phyloP scores from a whole-genome alignment of 83 land plant genomes.

The Diphasiastrum complanatum region DNA sequence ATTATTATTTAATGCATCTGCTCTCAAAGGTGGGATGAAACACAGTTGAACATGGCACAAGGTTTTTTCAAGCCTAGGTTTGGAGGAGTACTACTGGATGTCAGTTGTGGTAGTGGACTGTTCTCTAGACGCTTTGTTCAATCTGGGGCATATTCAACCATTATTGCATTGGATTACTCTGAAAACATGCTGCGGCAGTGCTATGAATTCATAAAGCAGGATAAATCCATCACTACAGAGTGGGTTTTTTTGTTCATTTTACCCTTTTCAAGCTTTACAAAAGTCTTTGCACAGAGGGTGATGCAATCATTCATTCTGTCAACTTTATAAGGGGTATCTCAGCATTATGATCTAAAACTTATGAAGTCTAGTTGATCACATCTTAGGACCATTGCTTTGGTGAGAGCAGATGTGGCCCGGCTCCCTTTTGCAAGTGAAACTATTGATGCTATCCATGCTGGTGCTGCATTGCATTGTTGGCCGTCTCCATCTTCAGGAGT shows the following conservation, averaged over 20 bases:
- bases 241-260: slow-evolving; percentile 24
- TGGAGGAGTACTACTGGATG: slow-evolving; percentile 87
- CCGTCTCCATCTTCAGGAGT: slow-evolving; percentile 93
- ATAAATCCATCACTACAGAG: slow-evolving; percentile 36
- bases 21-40: too few relatives aligned
- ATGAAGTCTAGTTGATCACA: too few relatives aligned
- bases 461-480: slow-evolving; percentile 98
- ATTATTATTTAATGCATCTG: too few relatives aligned
- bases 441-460: slow-evolving; percentile 96
- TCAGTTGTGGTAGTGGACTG: slow-evolving; percentile 93
- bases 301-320: too few relatives aligned
- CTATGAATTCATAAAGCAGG: slow-evolving; percentile 61
- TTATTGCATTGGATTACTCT: slow-evolving; percentile 85
- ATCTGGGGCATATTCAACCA: slow-evolving; percentile 54
- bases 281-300: too few relatives aligned
- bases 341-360: too few relatives aligned
- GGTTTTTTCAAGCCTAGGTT: slow-evolving; percentile 50
- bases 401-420: slow-evolving; percentile 86
- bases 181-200: slow-evolving; percentile 93
- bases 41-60: slow-evolving; percentile 87
- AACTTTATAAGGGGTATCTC: too few relatives aligned
- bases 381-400: slow-evolving; percentile 72
- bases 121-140: slow-evolving; percentile 74
- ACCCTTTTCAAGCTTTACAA: too few relatives aligned
- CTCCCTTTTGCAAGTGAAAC: slow-evolving; percentile 83